Evolutionary conservation across 2,329 filamentous ascomycete genomes (phyloP).

Genomic region (Xylaria multiplex): DNA sequence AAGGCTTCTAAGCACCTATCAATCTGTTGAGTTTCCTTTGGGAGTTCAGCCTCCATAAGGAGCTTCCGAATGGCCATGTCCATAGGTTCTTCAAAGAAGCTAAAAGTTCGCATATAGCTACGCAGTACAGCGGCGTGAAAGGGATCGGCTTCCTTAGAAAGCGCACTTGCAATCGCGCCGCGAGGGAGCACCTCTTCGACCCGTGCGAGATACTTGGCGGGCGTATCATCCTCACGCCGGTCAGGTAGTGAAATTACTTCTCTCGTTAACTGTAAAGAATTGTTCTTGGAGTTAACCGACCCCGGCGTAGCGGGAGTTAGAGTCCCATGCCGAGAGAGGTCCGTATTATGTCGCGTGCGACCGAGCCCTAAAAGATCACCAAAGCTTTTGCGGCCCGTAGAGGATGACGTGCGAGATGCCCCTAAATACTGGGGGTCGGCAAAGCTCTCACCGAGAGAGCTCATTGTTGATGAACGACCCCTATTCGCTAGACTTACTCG

Average conservation of each 20-base stretch:
- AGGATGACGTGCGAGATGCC: slow-evolving; percentile 80
- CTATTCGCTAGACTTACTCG: slow-evolving; percentile 69
- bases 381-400: slow-evolving; percentile 92
- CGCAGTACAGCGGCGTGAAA: slow-evolving; percentile 86
- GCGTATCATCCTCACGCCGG: slow-evolving; percentile 85
- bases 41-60: slow-evolving; percentile 94
- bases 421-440: slow-evolving; percentile 75
- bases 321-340: slow-evolving; percentile 76
- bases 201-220: slow-evolving; percentile 86
- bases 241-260: slow-evolving; percentile 79
- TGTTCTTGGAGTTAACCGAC: slow-evolving; percentile 78
- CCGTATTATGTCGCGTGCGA: slow-evolving; percentile 83
- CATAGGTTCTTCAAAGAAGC: slow-evolving; percentile 96
- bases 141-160: slow-evolving; percentile 86
- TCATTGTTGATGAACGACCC: slow-evolving; percentile 88
- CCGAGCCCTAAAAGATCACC: slow-evolving; percentile 85
- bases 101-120: slow-evolving; percentile 95
- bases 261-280: slow-evolving; percentile 80
- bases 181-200: slow-evolving; percentile 83
- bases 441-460: slow-evolving; percentile 78
- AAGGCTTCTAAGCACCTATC: slow-evolving; percentile 94
- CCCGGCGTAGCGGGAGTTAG: slow-evolving; percentile 75
- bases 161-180: slow-evolving; percentile 82
- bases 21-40: slow-evolving; percentile 98
- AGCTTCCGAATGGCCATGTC: slow-evolving; percentile 97